Conservation (phyloP, 306 rosid species). For the Cicer yamashitae region DNA sequence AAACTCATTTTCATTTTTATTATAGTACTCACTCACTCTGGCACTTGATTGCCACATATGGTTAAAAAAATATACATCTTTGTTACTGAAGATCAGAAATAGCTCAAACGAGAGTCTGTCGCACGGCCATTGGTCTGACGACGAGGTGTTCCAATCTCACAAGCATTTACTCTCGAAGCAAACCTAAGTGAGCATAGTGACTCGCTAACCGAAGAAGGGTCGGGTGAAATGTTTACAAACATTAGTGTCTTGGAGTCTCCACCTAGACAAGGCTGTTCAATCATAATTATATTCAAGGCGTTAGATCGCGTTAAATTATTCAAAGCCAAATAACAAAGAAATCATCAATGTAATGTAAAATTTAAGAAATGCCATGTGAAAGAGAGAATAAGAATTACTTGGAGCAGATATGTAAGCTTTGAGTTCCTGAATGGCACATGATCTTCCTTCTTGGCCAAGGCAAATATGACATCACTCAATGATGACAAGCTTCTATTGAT, state of each 20-base stretch:
- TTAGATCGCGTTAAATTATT: slow-evolving; percentile 39
- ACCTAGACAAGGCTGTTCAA: slow-evolving; percentile 90
- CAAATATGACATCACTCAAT: slow-evolving; percentile 87
- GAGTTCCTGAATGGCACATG: slow-evolving; percentile 96
- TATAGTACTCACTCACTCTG: slow-evolving; percentile 41
- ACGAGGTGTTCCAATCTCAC: slow-evolving; percentile 91
- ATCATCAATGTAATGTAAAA: not conserved
- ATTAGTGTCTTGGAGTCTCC: slow-evolving; percentile 95
- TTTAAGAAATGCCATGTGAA: slow-evolving; percentile 3
- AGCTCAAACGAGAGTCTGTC: slow-evolving; percentile 69
- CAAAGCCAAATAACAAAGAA: slow-evolving; percentile 18
- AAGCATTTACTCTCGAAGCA: slow-evolving; percentile 93
- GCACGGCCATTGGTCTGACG: slow-evolving; percentile 73
- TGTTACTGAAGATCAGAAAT: slow-evolving; percentile 50
- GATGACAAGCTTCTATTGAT: slow-evolving; percentile 92
- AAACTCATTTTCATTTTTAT: slow-evolving; percentile 52
- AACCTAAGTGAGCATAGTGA: slow-evolving; percentile 96
- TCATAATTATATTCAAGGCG: slow-evolving; percentile 34
- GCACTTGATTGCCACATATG: slow-evolving; percentile 45
- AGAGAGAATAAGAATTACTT: slow-evolving; percentile 57
- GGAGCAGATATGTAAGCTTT: slow-evolving; percentile 97
- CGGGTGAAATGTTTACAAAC: slow-evolving; percentile 94
- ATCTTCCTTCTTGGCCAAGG: slow-evolving; percentile 98
- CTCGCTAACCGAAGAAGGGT: slow-evolving; percentile 74
- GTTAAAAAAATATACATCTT: slow-evolving; percentile 40